These are phyloP conservation scores for Hansfordia pulvinata DNA, from an alignment of 2,329 filamentous ascomycete genomes.

Conservation along the genomic window DNA sequence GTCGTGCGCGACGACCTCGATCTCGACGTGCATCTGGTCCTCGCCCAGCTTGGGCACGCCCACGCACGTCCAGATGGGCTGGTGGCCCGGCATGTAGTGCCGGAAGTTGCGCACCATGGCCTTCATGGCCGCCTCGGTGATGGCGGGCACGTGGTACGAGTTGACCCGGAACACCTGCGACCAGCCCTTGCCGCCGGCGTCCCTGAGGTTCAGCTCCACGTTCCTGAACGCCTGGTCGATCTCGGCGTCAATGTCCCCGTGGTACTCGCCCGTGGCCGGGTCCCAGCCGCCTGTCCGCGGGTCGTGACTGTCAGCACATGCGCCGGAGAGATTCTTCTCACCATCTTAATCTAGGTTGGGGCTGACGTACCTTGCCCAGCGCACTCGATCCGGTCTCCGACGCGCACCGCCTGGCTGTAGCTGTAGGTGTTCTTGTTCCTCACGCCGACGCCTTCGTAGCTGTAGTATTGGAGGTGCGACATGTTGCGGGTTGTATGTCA, in stretches of 20 bases:
- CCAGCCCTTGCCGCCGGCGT: slow-evolving; percentile 42
- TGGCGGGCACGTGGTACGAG: slow-evolving; percentile 26
- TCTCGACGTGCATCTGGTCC: slow-evolving; percentile 41
- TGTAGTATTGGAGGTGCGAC: slow-evolving; percentile 17
- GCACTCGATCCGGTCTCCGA: slow-evolving; percentile 31
- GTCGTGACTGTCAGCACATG: no score
- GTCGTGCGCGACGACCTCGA: slow-evolving; percentile 39
- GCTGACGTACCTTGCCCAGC: slow-evolving; percentile 26
- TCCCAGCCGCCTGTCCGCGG: slow-evolving; percentile 18
- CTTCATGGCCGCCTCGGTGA: slow-evolving; percentile 23
- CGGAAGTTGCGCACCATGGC: slow-evolving; percentile 31
- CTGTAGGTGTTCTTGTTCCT: slow-evolving; percentile 12
- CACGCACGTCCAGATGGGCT: slow-evolving; percentile 39
- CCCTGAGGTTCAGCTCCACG: slow-evolving; percentile 33
- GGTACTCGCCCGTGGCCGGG: slow-evolving; percentile 10
- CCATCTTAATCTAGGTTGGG: background rate
- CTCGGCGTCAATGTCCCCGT: slow-evolving; percentile 24
- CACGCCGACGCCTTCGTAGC: slow-evolving; percentile 18
- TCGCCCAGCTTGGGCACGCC: slow-evolving; percentile 32
- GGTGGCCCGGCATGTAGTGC: slow-evolving; percentile 36
- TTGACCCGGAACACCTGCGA: slow-evolving; percentile 35
- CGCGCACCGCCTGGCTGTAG: slow-evolving; percentile 33
- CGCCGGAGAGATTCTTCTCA: background rate
- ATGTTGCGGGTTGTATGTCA: no score
- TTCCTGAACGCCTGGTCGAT: slow-evolving; percentile 42